Evolutionary conservation across 139 green algal species (phyloP).

Genomic region (Chlorella vulgaris): DNA sequence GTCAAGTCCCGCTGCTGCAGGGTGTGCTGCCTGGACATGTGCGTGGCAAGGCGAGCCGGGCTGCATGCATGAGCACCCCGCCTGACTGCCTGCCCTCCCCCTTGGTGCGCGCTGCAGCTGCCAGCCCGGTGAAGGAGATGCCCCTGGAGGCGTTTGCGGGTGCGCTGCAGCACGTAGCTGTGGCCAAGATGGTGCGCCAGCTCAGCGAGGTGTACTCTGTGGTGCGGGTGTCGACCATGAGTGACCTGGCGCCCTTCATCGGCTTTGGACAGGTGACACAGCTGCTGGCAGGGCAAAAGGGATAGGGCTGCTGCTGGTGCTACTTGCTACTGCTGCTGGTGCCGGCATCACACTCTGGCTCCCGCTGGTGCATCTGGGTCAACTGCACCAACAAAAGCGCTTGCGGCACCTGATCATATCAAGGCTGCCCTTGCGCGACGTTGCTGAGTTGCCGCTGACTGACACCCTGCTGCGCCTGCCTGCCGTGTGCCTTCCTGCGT

Average conservation of each 20-base stretch:
- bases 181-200: constrained; percentile 93
- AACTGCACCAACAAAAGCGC: too few species aligned
- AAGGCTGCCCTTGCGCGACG: too few species aligned
- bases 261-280: constrained; percentile 63
- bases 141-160: constrained; percentile 45
- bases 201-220: constrained; percentile 83
- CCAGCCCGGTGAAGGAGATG: constrained; percentile 27
- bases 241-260: constrained; percentile 76
- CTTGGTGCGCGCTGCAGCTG: neutral
- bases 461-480: neutral
- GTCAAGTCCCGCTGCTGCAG: too few species aligned
- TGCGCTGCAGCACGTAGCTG: constrained; percentile 64
- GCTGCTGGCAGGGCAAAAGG: neutral
- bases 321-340: too few species aligned
- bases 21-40: too few species aligned
- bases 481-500: neutral
- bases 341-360: too few species aligned
- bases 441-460: too few species aligned
- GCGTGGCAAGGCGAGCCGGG: too few species aligned
- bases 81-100: neutral
- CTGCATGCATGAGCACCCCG: too few species aligned
- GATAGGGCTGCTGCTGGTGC: too few species aligned
- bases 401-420: too few species aligned
- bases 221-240: constrained; percentile 67
- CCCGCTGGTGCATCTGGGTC: too few species aligned